Evolutionary conservation across 1,284 basidiomycete species (phyloP).

Genomic region (Apiotrichum sp.): DNA sequence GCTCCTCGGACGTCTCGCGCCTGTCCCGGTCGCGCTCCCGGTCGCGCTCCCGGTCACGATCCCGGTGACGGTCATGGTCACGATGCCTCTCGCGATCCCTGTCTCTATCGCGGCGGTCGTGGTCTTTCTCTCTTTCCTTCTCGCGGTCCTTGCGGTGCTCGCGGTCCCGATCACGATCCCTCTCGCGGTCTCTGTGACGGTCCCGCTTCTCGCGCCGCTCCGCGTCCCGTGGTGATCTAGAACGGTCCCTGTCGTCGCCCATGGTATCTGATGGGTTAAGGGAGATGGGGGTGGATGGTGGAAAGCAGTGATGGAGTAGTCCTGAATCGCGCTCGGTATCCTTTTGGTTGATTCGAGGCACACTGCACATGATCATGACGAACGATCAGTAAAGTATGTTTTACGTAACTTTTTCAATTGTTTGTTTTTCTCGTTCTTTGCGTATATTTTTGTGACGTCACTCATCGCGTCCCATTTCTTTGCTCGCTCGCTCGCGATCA

Average conservation of each 20-base stretch:
- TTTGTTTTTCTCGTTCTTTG: too few relatives aligned
- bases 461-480: too few relatives aligned
- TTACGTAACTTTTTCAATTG: too few relatives aligned
- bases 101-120: background rate
- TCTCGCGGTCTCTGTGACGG: background rate
- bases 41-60: constrained; percentile 2
- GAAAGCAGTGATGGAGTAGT: too few relatives aligned
- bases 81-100: constrained; percentile 3
- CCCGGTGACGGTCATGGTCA: constrained; percentile 4
- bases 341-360: too few relatives aligned
- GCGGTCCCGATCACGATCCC: background rate
- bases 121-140: constrained; percentile 3
- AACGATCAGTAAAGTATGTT: too few relatives aligned
- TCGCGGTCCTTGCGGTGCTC: constrained; percentile 5
- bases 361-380: too few relatives aligned
- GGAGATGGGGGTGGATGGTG: too few relatives aligned
- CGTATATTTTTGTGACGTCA: too few relatives aligned
- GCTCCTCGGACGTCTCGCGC: constrained; percentile 13
- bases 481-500: too few relatives aligned
- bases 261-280: background rate
- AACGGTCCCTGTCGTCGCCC: background rate
- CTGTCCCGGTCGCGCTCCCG: constrained; percentile 4
- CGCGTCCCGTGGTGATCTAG: background rate
- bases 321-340: too few relatives aligned
- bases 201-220: background rate